A percentile compares a stretch with the other conserved stretches of the same genome.
Evolutionary conservation across 192 early-diverging fungal species (phyloP).

Genomic region (Umbelopsis ramanniana): DNA sequence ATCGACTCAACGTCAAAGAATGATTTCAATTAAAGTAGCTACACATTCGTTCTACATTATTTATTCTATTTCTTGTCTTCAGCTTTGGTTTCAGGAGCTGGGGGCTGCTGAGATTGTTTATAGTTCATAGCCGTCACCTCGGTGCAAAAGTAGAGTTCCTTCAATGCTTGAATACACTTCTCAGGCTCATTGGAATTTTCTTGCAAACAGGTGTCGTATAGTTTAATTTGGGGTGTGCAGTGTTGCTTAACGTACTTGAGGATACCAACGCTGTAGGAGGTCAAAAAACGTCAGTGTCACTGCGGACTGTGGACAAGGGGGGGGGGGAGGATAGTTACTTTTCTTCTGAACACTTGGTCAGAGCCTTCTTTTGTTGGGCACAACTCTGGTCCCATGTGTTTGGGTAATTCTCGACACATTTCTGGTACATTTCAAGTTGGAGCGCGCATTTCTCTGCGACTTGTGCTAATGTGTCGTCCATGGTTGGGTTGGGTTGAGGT

Average conservation of each 20-base stretch:
- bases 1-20: neutral
- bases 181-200: conserved; percentile 54
- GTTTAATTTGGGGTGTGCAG: conserved; percentile 53
- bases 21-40: neutral
- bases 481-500: conserved; percentile 8
- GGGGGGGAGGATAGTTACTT: conserved; percentile 42
- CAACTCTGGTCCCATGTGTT: conserved; percentile 60
- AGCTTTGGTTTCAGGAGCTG: conserved; percentile 28
- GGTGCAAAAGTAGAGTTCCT: conserved; percentile 58
- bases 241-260: conserved; percentile 62
- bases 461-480: conserved; percentile 58
- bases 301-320: no score
- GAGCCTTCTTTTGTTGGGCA: conserved; percentile 54
- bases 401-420: conserved; percentile 57
- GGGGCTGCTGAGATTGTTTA: conserved; percentile 23
- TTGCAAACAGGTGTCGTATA: conserved; percentile 56
- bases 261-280: conserved; percentile 50
- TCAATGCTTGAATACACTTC: conserved; percentile 51
- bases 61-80: conserved; percentile 15
- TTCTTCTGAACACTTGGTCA: conserved; percentile 63
- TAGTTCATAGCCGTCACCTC: conserved; percentile 45
- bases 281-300: neutral
- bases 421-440: conserved; percentile 58
- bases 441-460: conserved; percentile 62
- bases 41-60: no score